These are phyloP conservation scores for Trichoderma sp. DNA, from an alignment of 2,329 filamentous ascomycete species.

Conservation along the genomic window DNA sequence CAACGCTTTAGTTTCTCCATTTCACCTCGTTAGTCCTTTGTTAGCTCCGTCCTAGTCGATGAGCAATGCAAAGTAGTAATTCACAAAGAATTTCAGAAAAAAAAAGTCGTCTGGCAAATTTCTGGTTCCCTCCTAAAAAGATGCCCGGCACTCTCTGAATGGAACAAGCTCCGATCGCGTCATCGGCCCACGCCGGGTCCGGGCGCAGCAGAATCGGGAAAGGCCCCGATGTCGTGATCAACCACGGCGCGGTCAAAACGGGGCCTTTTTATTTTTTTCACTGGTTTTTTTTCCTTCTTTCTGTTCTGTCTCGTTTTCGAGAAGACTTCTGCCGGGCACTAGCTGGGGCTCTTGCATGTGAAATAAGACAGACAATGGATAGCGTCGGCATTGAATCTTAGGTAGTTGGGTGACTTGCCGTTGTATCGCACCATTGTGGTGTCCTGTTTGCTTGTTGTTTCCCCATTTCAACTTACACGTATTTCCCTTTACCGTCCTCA, in stretches of 20 bases:
- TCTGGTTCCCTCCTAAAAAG: constrained; percentile 14
- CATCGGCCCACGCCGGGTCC: constrained; percentile 32
- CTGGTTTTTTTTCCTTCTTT: not conserved
- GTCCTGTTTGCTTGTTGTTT: not conserved
- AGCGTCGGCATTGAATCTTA: constrained; percentile 10
- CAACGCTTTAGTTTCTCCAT: not conserved
- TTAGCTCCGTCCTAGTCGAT: not conserved
- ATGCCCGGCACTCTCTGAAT: constrained; percentile 29
- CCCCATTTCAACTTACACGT: constrained; percentile 1
- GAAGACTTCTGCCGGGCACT: not conserved
- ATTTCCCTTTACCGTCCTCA: not conserved
- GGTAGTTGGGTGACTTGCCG: not conserved
- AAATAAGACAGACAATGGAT: not conserved
- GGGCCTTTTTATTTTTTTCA: not conserved
- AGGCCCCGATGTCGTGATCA: constrained; percentile 28
- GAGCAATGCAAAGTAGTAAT: not conserved
- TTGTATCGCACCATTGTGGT: constrained; percentile 2
- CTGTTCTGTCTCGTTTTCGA: constrained; percentile 5
- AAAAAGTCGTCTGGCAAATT: constrained; percentile 23
- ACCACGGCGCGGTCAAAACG: constrained; percentile 2
- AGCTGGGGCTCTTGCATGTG: constrained; percentile 18
- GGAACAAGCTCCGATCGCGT: constrained; percentile 35
- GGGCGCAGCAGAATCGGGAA: constrained; percentile 26
- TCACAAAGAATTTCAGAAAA: not conserved
- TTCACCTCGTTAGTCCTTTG: not conserved